phyloP scores from a whole-genome alignment of 306 rosid species.

The Ormosia emarginata region DNA sequence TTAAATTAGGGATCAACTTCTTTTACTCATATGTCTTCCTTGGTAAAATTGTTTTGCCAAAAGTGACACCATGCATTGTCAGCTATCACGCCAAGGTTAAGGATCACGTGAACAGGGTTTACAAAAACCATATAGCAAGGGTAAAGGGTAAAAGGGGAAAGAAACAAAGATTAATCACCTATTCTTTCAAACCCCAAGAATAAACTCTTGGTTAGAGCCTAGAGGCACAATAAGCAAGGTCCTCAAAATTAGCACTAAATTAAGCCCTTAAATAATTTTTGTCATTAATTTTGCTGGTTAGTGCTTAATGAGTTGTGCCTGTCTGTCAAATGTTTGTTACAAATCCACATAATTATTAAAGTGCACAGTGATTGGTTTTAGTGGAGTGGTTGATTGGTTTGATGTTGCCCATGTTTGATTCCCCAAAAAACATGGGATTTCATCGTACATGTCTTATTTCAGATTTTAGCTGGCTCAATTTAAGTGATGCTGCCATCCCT shows the following conservation, averaged over 20 bases:
- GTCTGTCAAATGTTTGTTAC: constrained; percentile 60
- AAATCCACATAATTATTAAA: constrained; percentile 47
- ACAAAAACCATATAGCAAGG: constrained; percentile 5
- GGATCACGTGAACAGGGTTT: constrained; percentile 36
- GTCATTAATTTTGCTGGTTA: constrained; percentile 46
- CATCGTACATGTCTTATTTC: constrained; percentile 56
- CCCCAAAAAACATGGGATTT: constrained; percentile 71
- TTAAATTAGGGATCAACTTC: constrained; percentile 7
- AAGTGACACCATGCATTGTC: constrained; percentile 25
- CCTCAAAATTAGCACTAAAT: constrained; percentile 74
- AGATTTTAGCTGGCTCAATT: constrained; percentile 29
- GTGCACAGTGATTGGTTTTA: constrained; percentile 29
- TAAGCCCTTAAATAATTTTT: constrained; percentile 37
- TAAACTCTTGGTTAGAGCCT: constrained; percentile 57
- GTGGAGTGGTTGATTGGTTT: constrained; percentile 78
- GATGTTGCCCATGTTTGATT: constrained; percentile 73
- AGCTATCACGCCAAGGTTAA: constrained; percentile 22
- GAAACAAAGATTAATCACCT: constrained; percentile 15
- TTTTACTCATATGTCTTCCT: not conserved
- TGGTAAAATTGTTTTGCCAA: constrained; percentile 18
- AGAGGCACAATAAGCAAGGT: constrained; percentile 57
- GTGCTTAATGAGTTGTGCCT: constrained; percentile 84
- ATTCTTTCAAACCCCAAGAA: constrained; percentile 52
- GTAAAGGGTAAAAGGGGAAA: constrained; percentile 33
- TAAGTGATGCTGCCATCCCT: constrained; percentile 27